Evolutionary conservation across 1,139 yeast genomes (phyloP).

Genomic region (Nakaseomyces uthaithaninus): DNA sequence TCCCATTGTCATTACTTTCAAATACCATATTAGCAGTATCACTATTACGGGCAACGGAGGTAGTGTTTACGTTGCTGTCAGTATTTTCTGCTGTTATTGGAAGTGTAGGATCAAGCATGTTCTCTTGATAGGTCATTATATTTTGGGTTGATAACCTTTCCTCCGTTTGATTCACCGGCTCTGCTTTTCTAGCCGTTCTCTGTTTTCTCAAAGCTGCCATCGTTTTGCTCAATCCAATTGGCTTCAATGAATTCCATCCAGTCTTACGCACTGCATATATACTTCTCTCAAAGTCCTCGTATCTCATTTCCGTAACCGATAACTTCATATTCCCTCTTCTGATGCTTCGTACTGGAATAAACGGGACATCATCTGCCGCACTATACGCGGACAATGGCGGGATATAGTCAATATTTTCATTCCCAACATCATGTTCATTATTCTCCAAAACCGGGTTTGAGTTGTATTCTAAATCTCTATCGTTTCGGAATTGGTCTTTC

Average conservation of each 20-base stretch:
- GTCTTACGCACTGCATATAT: constrained; percentile 15
- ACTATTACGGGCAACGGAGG: too few relatives aligned
- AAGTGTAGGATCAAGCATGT: background rate
- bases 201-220: constrained; percentile 10
- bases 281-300: constrained; percentile 12
- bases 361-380: constrained; percentile 13
- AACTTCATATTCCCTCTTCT: constrained; percentile 9
- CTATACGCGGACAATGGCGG: constrained; percentile 17
- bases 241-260: constrained; percentile 22
- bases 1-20: too few relatives aligned
- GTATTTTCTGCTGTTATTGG: background rate
- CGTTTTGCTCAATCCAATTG: constrained; percentile 26
- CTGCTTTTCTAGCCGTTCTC: constrained; percentile 6
- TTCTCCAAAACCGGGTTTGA: background rate
- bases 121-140: background rate
- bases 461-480: background rate
- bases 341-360: constrained; percentile 9
- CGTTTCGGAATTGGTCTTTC: background rate
- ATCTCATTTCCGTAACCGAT: constrained; percentile 14
- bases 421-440: background rate
- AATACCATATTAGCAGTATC: too few relatives aligned
- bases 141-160: background rate
- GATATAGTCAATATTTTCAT: constrained; percentile 9
- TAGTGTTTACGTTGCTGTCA: background rate
- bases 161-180: background rate